A percentile compares a stretch with the other conserved stretches of the same genome.
Evolutionary conservation across 2,329 filamentous ascomycete species (phyloP).

Genomic region (Paecilomyces dactylethromorphus): DNA sequence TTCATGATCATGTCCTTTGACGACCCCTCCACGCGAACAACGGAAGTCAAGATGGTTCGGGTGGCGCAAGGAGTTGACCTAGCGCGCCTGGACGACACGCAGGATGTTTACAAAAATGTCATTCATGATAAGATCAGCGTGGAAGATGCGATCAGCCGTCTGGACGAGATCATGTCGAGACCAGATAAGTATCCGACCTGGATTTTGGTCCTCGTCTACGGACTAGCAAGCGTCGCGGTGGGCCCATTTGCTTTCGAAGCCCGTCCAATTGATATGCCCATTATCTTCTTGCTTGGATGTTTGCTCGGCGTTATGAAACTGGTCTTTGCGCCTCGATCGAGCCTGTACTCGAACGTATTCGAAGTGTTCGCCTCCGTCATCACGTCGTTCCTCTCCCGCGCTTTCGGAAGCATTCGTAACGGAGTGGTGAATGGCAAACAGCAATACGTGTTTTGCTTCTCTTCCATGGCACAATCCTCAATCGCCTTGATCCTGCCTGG

Average conservation of each 20-base stretch:
- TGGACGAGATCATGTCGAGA: conserved; percentile 50
- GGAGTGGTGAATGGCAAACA: conserved; percentile 29
- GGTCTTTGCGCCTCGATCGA: conserved; percentile 65
- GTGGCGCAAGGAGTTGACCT: conserved; percentile 38
- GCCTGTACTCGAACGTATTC: conserved; percentile 59
- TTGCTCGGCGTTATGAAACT: conserved; percentile 70
- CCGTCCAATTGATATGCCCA: conserved; percentile 68
- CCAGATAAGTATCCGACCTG: conserved; percentile 49
- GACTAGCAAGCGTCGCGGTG: conserved; percentile 67
- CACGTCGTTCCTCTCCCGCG: conserved; percentile 63
- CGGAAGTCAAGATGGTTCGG: conserved; percentile 40
- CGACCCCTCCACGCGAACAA: conserved; percentile 39
- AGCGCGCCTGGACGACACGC: conserved; percentile 37
- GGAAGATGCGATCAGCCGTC: conserved; percentile 37
- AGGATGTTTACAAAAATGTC: conserved; percentile 43
- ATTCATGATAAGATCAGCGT: conserved; percentile 41
- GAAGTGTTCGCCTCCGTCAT: conserved; percentile 58
- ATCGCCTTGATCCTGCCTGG: conserved; percentile 70
- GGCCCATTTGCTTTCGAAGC: conserved; percentile 76
- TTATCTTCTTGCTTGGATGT: conserved; percentile 69
- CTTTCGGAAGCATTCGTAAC: conserved; percentile 56
- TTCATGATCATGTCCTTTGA: conserved; percentile 94
- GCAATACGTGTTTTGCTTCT: conserved; percentile 59
- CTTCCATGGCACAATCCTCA: conserved; percentile 64
- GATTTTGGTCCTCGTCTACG: conserved; percentile 60